Evolutionary conservation across 257 asterid species (phyloP), one percentile per base, ranked within the genome.

Genomic region (Thymus mandschuricus): DNA sequence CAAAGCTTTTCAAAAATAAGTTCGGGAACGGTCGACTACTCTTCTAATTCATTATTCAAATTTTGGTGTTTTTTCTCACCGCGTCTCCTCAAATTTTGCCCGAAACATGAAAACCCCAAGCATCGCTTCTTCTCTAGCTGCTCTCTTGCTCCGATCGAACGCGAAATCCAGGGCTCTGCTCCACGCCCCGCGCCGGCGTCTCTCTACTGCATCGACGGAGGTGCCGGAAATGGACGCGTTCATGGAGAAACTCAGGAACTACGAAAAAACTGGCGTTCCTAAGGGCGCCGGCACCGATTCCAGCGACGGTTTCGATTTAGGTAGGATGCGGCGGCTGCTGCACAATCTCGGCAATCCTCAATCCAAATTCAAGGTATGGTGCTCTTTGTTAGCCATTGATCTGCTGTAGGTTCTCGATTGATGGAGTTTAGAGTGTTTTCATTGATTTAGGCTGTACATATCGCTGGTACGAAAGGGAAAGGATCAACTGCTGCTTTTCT

Each of bases 391-490:
- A 52, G 28, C 51, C 51, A 48, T 43, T 69, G 57, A 62, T 60
- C 55, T 11, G 60, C 29, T 6, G 40, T 35, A 35, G 40, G 2
- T 3, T 35, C 40, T 35, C 40, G 5, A 35, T 35, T 4, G 40
- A 35, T 1, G 40, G 40, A 35, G 40, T 44, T 60, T 11, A 44
- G 21, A 1, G 43, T 52, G n/a, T 49, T 62, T 21, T 38, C 12
- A 30, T 66, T 72, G 78, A 51, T 76, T 41, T 74, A 91, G 97
- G 82, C 97, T 71, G 70, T 94, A 40, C 99, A 94, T 75, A 84
- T 94, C 41, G 96, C 97, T 79, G 98, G 98, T 60, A 94, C 99
- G 44, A 94, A 94, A 83, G 99, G 99, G 51, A 94, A 94, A 84
- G 99, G 98, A 70, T 94, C 99, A 10, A 89, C 99, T 60, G 96